Evolutionary conservation across 257 asterid genomes (phyloP).

Genomic region (Penstemon newberryi): DNA sequence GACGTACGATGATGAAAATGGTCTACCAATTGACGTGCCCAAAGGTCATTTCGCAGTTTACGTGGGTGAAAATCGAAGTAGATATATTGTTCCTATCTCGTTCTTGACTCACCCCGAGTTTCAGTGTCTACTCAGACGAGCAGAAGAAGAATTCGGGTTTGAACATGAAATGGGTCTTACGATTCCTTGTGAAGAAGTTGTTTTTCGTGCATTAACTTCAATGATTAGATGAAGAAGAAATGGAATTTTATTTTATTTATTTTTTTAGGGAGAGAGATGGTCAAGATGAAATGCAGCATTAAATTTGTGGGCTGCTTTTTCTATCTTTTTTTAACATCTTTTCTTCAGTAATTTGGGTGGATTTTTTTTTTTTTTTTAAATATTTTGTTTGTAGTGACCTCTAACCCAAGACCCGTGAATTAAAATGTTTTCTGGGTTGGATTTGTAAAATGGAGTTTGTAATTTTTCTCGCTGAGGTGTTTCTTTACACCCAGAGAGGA

Average conservation of each 20-base stretch:
- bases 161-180: slow-evolving; percentile 58
- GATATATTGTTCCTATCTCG: slow-evolving; percentile 53
- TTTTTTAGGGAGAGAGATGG: slow-evolving; percentile 32
- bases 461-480: slow-evolving; percentile 43
- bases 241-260: not conserved
- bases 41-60: slow-evolving; percentile 53
- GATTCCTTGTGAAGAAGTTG: slow-evolving; percentile 52
- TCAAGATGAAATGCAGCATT: slow-evolving; percentile 37
- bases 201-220: slow-evolving; percentile 48
- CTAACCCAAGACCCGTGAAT: slow-evolving; percentile 34
- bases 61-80: slow-evolving; percentile 44
- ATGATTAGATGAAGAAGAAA: slow-evolving; percentile 31
- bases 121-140: slow-evolving; percentile 40
- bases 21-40: slow-evolving; percentile 45
- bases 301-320: slow-evolving; percentile 20
- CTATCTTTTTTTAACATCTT: slow-evolving; percentile 40
- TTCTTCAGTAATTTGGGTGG: slow-evolving; percentile 15
- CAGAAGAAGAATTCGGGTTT: slow-evolving; percentile 58
- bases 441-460: slow-evolving; percentile 28
- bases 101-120: slow-evolving; percentile 47
- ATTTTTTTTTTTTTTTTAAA: not conserved
- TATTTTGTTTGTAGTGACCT: slow-evolving; percentile 1
- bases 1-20: slow-evolving; percentile 25
- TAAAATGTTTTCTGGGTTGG: slow-evolving; percentile 35
- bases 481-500: slow-evolving; percentile 36